Conservation (phyloP, 257 asterid genomes). For the Fraxinus quadrangulata region DNA sequence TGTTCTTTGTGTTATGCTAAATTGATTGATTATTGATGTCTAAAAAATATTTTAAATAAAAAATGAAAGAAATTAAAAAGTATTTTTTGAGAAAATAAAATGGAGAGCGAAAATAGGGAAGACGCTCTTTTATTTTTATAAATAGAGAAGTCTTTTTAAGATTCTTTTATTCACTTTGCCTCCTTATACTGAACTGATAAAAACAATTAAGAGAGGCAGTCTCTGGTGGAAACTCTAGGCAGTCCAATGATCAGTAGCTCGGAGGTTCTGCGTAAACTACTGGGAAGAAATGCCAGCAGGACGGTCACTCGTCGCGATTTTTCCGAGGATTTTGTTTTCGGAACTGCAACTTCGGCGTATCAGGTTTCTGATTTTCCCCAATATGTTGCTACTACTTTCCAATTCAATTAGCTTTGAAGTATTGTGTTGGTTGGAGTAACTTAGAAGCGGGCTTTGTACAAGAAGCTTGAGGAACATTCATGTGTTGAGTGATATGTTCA, state of each 20-base stretch:
- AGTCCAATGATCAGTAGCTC: background rate
- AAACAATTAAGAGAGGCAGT: background rate
- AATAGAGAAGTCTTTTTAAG: too few relatives aligned
- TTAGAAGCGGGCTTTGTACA: background rate
- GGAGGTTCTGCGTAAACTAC: background rate
- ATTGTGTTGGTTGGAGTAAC: background rate
- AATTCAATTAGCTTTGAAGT: background rate
- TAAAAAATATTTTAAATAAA: too few relatives aligned
- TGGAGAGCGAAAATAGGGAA: too few relatives aligned
- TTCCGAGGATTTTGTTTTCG: slow-evolving; percentile 32
- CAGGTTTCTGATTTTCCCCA: slow-evolving; percentile 27
- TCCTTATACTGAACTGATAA: too few relatives aligned
- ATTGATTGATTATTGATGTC: too few relatives aligned
- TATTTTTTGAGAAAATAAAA: too few relatives aligned
- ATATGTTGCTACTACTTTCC: background rate
- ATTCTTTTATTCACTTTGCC: too few relatives aligned
- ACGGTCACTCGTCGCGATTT: slow-evolving; percentile 25
- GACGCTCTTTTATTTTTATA: too few relatives aligned
- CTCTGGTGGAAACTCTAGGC: background rate
- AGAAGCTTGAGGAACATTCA: background rate
- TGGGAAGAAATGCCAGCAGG: background rate
- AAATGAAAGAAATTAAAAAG: too few relatives aligned
- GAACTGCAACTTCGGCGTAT: slow-evolving; percentile 42
- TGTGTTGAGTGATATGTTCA: background rate
- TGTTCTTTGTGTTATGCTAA: too few relatives aligned